Percentiles rank a stretch among this genome's conserved stretches.
These are phyloP conservation scores for Malassezia obtusa DNA, from an alignment of 1,284 basidiomycete species.

Conservation along the genomic window DNA sequence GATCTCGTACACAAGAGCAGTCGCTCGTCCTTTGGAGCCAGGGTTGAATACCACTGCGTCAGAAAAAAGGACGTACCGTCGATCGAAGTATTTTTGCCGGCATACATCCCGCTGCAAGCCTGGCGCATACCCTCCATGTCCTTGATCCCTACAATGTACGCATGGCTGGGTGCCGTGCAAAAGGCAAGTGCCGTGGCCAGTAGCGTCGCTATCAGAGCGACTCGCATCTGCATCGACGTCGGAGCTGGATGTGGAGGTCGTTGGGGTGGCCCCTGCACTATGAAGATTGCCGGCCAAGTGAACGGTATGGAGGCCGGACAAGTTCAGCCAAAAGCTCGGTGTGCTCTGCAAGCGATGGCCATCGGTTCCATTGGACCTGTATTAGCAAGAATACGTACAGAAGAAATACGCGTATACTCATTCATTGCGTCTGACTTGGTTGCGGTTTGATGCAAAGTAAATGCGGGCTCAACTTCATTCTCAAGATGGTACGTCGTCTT, in stretches of 20 bases:
- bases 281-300: background rate
- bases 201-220: background rate
- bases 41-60: conserved; percentile 67
- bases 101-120: conserved; percentile 92
- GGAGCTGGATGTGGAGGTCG: background rate
- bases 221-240: background rate
- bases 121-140: conserved; percentile 62
- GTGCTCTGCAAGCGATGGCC: background rate
- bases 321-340: background rate
- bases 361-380: background rate
- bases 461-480: background rate
- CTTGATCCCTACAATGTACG: conserved; percentile 30
- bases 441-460: background rate
- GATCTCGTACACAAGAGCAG: conserved; percentile 94
- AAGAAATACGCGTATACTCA: background rate
- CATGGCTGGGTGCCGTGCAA: background rate
- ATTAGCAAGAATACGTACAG: background rate
- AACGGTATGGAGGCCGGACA: background rate
- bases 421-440: conserved; percentile 1
- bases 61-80: conserved; percentile 56
- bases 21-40: conserved; percentile 71
- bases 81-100: conserved; percentile 65
- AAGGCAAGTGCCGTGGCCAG: background rate
- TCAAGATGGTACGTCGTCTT: background rate
- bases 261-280: background rate